Evolutionary conservation across 345 rosid genomes (phyloP), one percentile per base, ranked within the genome.

Genomic region (Eucalyptus virginea): DNA sequence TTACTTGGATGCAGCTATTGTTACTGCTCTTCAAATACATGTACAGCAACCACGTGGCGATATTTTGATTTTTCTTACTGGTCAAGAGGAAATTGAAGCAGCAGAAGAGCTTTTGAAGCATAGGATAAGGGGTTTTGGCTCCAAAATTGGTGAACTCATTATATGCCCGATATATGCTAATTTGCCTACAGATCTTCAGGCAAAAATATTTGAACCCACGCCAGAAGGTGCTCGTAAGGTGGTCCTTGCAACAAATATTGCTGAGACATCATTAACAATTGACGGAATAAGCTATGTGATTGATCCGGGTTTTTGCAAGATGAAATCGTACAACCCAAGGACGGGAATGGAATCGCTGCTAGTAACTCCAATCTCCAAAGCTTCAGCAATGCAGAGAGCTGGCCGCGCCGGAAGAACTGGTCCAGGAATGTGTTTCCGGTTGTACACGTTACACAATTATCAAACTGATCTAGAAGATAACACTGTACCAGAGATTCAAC

Each of bases 391-490:
- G 91, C 99, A 98, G 90, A 96, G 99, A 50, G 97, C 99, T 77
- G 99, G 99, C 81, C 96, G 99, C 3, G 97, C 99, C 88, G 99
- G 99, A 89, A 93, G 99, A 92, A 98, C 99, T 37, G 98, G 99
- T 89, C 98, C 99, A 52, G 99, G 99, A 89, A 94, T 94, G 92
- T 98, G 99, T 90, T 98, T 92, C 80, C 95, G 99, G 54, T 91
- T 98, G 94, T 98, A 97, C 94, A 97, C 99, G 30, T 94, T 95
- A 40, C 94, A 94, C 91, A 97, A 96, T 89, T 98, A 94, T 93
- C 90, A 94, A 89, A 95, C 96, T 77, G 99, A 98, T 90, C 93
- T 98, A 91, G 99, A 98, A 89, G 99, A 98, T 81, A 98, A 97
- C 89, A 95, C 99, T 1, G 93, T 96, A 56, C 99, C 99, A 40